These are phyloP conservation scores for Schizonepeta tenuifolia DNA, from an alignment of 257 asterid species.

Conservation along the genomic window DNA sequence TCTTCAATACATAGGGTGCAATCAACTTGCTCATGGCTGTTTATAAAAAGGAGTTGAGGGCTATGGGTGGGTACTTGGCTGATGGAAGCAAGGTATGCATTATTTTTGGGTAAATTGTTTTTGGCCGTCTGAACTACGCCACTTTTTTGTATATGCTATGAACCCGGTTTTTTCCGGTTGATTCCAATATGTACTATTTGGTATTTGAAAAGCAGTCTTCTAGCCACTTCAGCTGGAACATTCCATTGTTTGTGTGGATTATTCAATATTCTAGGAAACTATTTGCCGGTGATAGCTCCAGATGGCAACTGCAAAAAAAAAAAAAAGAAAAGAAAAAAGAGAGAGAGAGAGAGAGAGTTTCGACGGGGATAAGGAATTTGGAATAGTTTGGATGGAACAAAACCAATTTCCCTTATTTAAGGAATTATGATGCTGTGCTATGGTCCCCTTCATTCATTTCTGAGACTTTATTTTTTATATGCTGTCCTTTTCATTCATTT, in stretches of 20 bases:
- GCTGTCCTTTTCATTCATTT: constrained; percentile 27
- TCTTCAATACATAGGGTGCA: constrained; percentile 70
- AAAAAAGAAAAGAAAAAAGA: not conserved
- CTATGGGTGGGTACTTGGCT: constrained; percentile 83
- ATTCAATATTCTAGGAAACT: not conserved
- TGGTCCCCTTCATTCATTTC: constrained; percentile 1
- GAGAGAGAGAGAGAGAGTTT: too few species aligned
- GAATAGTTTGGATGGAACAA: not conserved
- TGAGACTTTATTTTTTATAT: constrained; percentile 25
- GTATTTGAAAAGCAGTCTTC: not conserved
- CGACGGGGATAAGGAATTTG: not conserved
- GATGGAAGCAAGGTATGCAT: constrained; percentile 80
- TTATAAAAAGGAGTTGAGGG: constrained; percentile 84
- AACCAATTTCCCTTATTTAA: not conserved
- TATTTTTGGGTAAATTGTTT: constrained; percentile 19
- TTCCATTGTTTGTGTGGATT: not conserved
- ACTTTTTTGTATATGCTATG: not conserved
- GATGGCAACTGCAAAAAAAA: not conserved
- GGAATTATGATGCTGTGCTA: constrained; percentile 9
- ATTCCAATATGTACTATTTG: not conserved
- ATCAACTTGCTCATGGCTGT: constrained; percentile 93
- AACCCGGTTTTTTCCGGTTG: not conserved
- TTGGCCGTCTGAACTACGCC: not conserved
- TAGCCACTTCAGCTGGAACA: constrained; percentile 3
- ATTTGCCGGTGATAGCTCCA: not conserved